These are phyloP conservation scores for Paecilomyces sp. DNA, from an alignment of 2,329 filamentous ascomycete species.

Conservation along the genomic window DNA sequence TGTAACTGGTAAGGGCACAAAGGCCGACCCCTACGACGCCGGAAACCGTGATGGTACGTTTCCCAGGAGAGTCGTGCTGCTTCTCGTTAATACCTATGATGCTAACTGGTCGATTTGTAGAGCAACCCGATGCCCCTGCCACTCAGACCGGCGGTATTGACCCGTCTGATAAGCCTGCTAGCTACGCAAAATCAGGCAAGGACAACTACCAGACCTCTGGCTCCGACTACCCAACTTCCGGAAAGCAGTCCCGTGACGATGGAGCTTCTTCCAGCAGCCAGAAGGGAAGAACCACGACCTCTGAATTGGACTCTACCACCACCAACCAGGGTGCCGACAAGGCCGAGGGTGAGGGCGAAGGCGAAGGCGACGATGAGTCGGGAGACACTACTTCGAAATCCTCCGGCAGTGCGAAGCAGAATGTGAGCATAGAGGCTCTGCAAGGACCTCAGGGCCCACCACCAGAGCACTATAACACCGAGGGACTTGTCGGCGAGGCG, in stretches of 20 bases:
- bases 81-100: not conserved
- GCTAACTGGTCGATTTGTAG: not conserved
- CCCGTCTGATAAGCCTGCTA: not conserved
- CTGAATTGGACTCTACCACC: not conserved
- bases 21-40: conserved; percentile 68
- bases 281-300: not conserved
- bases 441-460: not conserved
- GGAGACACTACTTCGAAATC: not conserved
- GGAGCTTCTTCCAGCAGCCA: not conserved
- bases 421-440: not conserved
- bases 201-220: not conserved
- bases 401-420: not conserved
- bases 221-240: not conserved
- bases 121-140: conserved; percentile 22
- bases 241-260: not conserved
- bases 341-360: too few relatives aligned
- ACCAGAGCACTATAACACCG: not conserved
- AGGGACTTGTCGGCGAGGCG: not conserved
- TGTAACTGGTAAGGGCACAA: conserved; percentile 57
- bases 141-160: conserved; percentile 13
- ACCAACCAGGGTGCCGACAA: not conserved
- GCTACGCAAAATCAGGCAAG: not conserved
- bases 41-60: conserved; percentile 60
- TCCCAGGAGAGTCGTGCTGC: not conserved
- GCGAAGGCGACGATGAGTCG: not conserved